A percentile compares a stretch with the other conserved stretches of the same genome.
phyloP scores from a whole-genome alignment of 73 alveolate genomes.

The Paraurostyla sp. region DNA sequence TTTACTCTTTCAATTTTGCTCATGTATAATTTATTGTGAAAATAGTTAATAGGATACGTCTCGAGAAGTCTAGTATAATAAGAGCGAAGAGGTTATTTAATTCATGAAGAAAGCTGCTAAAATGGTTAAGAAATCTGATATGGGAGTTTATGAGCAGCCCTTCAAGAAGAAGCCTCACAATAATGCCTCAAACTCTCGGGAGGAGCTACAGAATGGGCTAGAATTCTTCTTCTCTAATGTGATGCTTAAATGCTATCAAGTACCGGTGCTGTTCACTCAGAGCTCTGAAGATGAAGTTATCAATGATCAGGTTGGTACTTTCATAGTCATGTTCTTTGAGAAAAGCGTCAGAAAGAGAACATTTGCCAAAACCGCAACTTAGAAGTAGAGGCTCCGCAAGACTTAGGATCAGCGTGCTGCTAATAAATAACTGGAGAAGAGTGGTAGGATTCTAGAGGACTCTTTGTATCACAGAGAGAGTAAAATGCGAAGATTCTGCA shows the following conservation, averaged over 20 bases:
- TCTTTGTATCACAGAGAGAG: constrained; percentile 53
- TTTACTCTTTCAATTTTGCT: constrained; percentile 47
- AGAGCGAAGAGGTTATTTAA: background rate
- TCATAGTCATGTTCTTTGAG: constrained; percentile 51
- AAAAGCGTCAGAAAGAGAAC: constrained; percentile 59
- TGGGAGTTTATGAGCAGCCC: constrained; percentile 41
- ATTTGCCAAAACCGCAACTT: constrained; percentile 51
- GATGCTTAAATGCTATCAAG: constrained; percentile 58
- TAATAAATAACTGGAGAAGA: background rate
- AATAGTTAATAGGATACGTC: constrained; percentile 31
- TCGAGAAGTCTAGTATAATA: constrained; percentile 35
- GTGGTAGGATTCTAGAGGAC: constrained; percentile 49
- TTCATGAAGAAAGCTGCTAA: constrained; percentile 18
- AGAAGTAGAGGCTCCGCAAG: constrained; percentile 36
- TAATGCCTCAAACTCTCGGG: background rate
- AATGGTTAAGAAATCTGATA: constrained; percentile 56
- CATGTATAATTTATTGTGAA: background rate
- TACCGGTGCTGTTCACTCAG: constrained; percentile 47
- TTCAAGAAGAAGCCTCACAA: background rate
- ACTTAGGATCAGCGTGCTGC: background rate
- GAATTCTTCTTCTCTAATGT: constrained; percentile 66
- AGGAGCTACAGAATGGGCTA: constrained; percentile 43
- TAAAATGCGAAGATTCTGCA: constrained; percentile 65
- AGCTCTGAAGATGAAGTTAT: constrained; percentile 21
- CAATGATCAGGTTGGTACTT: constrained; percentile 45